Evolutionary conservation across 1,139 yeast genomes (phyloP), one percentile per base, ranked within the genome.

Genomic region (Scheffersomyces lignicola): DNA sequence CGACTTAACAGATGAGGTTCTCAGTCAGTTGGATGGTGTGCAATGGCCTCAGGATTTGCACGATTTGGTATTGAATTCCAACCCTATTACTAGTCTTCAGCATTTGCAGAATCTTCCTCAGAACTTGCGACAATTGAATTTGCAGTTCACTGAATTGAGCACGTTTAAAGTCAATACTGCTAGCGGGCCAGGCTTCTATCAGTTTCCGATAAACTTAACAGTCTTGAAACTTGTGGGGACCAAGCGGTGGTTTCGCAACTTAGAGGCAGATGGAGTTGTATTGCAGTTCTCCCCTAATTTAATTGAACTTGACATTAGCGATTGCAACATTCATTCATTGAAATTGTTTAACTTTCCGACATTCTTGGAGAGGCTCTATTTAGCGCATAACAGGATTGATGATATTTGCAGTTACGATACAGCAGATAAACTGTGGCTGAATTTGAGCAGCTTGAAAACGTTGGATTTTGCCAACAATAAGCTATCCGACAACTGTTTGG

Each of bases 31-130:
- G 16, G 37, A 51, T 24, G 4, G 36, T 33, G n/a, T 43, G 45
- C 35, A 41, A 8, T 59, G 62, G 63, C 64, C 65, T 0, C 33
- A 39, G 2, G 32, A 31, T 5, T 41, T 60, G 16, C 37, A 47
- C 15, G 47, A 50, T 31, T 44, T 60, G 26, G 48, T 51, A 11
- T 42, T 60, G 7, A 56, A 56, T 28, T 43, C 43, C 20, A 59
- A 58, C 40, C 45, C 49, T 3, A 45, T 58, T 31, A 45, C 58
- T 1, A 41, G 49, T 4, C 41, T 60, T 5, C 38, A 40, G 3
- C 27, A 40, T 22, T 40, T 55, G 26, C 31, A 24, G 22, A 37
- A 35, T 17, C 36, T 60, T 16, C 65, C 65, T 0, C 42, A 36
- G 3, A 44, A 43, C 11, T 38, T 59, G 23, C 40, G 43, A 25